Percentiles rank a stretch among this genome's conserved stretches.
phyloP scores from a whole-genome alignment of 306 rosid species.

The Elaeagnus macrophylla region DNA sequence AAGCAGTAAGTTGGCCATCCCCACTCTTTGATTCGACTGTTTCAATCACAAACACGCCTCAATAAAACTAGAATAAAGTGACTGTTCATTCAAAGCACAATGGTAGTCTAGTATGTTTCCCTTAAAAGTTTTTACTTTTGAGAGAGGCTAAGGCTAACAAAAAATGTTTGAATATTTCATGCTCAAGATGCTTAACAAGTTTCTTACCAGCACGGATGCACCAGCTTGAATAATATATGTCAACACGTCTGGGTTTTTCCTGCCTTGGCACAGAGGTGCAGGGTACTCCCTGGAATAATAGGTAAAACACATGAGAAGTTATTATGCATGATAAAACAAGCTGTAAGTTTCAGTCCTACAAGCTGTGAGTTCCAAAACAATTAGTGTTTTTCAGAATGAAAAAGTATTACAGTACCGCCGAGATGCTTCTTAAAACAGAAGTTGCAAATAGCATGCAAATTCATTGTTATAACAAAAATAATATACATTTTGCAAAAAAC shows the following conservation, averaged over 20 bases:
- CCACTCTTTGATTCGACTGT: conserved; percentile 76
- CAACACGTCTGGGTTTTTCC: conserved; percentile 50
- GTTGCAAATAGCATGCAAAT: too few species aligned
- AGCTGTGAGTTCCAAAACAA: neutral
- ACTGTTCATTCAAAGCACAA: too few species aligned
- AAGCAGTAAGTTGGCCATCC: conserved; percentile 54
- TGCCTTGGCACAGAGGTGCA: conserved; percentile 42
- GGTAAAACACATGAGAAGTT: conserved; percentile 11
- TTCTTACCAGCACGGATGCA: conserved; percentile 52
- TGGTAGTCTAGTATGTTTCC: too few species aligned
- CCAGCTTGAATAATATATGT: conserved; percentile 58
- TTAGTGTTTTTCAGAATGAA: too few species aligned
- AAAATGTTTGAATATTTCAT: neutral
- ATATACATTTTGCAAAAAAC: too few species aligned
- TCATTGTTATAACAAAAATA: too few species aligned
- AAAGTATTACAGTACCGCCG: too few species aligned
- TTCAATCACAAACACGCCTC: conserved; percentile 11
- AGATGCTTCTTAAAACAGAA: too few species aligned
- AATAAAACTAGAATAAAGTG: neutral
- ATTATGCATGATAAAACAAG: conserved; percentile 6
- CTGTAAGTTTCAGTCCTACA: neutral
- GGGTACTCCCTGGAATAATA: conserved; percentile 37
- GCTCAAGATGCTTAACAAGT: neutral
- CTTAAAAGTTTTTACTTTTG: too few species aligned
- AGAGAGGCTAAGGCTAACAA: neutral